These are phyloP conservation scores for sunflower (Helianthus annuus) DNA, from an alignment of 129 eudicot species.

Conservation along the genomic window DNA sequence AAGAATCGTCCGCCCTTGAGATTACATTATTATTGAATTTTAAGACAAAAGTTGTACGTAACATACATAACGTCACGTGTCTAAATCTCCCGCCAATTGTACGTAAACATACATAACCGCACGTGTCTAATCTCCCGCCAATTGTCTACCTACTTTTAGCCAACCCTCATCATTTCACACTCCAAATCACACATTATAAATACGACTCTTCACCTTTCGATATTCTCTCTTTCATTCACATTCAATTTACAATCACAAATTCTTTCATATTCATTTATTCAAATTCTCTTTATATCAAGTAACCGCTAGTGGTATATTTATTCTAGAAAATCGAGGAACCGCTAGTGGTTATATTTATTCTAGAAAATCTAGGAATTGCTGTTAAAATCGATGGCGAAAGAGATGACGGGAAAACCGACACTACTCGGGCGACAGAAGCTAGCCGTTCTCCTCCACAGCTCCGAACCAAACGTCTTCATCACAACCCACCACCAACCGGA, in stretches of 20 bases:
- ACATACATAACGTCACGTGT: conserved; percentile 21
- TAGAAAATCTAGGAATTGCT: no score
- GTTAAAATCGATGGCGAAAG: background rate
- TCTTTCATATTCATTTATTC: background rate
- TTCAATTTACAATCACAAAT: background rate
- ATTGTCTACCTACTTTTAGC: conserved; percentile 19
- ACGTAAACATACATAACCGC: background rate
- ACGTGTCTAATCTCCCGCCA: conserved; percentile 18
- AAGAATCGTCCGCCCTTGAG: no score
- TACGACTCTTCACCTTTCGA: conserved; percentile 30
- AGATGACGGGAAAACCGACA: background rate
- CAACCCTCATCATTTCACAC: conserved; percentile 7
- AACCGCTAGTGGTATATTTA: no score
- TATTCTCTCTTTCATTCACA: conserved; percentile 1
- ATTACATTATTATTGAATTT: background rate
- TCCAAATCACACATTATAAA: background rate
- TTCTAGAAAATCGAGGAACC: no score
- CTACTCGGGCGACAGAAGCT: background rate
- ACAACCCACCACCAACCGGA: conserved; percentile 11
- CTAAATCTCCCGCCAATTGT: background rate
- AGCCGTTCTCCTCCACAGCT: background rate
- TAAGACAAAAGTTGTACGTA: no score
- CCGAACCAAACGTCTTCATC: conserved; percentile 23
- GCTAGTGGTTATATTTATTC: no score
- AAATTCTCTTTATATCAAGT: background rate